Conservation (phyloP, 1,284 basidiomycete species). For the Trametes polyzona region DNA sequence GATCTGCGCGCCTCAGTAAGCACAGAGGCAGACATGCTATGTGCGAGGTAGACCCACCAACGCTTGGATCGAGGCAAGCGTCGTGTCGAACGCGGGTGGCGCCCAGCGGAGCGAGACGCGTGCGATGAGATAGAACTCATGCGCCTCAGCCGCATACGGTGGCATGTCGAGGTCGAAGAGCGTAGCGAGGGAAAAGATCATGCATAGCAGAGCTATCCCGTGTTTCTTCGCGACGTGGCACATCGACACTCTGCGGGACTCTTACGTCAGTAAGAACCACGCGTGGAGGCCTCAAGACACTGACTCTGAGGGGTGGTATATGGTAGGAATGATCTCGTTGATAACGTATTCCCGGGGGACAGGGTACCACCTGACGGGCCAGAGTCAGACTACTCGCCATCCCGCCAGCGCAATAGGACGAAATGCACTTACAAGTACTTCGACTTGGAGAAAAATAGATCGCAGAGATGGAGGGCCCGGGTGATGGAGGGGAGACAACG, state of each 20-base stretch:
- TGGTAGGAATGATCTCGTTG: constrained; percentile 49
- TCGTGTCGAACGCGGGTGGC: constrained; percentile 50
- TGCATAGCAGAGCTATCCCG: constrained; percentile 56
- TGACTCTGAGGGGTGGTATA: constrained; percentile 47
- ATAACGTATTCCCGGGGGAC: constrained; percentile 43
- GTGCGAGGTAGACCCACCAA: constrained; percentile 43
- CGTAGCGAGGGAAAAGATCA: constrained; percentile 44
- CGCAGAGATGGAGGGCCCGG: constrained; percentile 57
- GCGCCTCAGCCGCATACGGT: constrained; percentile 51
- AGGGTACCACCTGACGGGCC: constrained; percentile 30
- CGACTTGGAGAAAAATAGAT: constrained; percentile 58
- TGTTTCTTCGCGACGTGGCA: constrained; percentile 39
- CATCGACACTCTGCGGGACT: constrained; percentile 7
- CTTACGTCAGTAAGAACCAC: not conserved
- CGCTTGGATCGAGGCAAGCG: constrained; percentile 54
- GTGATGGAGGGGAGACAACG: constrained; percentile 50
- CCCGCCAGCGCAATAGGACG: constrained; percentile 13
- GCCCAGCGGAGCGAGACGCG: constrained; percentile 53
- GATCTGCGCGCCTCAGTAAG: constrained; percentile 38
- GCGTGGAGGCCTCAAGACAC: constrained; percentile 7
- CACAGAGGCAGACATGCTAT: not conserved
- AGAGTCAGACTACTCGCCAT: not conserved
- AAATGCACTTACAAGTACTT: constrained; percentile 47
- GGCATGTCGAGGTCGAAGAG: constrained; percentile 52
- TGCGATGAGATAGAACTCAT: constrained; percentile 61